Evolutionary conservation across 441 rosid genomes (phyloP), one percentile per base, ranked within the genome.

Genomic region (Theobroma grandiflorum): DNA sequence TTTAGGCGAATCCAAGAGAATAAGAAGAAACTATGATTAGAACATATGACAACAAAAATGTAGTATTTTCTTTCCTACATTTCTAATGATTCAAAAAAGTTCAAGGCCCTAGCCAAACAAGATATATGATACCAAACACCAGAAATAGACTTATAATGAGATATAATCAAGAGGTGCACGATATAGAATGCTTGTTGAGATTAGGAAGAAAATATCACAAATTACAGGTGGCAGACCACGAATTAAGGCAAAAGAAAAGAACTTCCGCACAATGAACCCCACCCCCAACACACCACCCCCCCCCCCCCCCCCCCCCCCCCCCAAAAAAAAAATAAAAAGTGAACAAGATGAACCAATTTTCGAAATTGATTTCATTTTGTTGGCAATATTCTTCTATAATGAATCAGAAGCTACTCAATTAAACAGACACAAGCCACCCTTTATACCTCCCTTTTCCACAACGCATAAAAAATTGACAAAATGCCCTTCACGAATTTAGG

Each of bases 141-240:
- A 42, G 18, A 69, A 69, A 42, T 26, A 14, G 22, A 47, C 11
- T 20, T 70, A 70, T 3, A 15, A 70, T 1, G 40, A 15, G 3
- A 49, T 47, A 61, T n/a, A 47, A 70, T 31, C 40, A 70, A 47
- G 58, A 47, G 58, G n/a, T 11, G 33, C 14, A 6, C 14, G 53
- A 68, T 8, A 70, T 26, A 47, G 9, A 42, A 47, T 26, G 22
- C 58, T 26, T 49, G 38, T 47, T 2, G 74, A 43, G 6, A 26
- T 37, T 49, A 70, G 58, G 22, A 70, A 70, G 74, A 70, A 47
- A 31, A 47, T 47, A 26, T 69, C 20, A 69, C n/a, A 6, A 47
- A 12, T 69, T 20, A 45, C 18, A 69, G 11, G 58, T 49, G 20
- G 74, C 52, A 47, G 40, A 11, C 40, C 57, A 26, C 6, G 38